phyloP scores from a whole-genome alignment of 306 rosid species.

The Hippophae tibetana region DNA sequence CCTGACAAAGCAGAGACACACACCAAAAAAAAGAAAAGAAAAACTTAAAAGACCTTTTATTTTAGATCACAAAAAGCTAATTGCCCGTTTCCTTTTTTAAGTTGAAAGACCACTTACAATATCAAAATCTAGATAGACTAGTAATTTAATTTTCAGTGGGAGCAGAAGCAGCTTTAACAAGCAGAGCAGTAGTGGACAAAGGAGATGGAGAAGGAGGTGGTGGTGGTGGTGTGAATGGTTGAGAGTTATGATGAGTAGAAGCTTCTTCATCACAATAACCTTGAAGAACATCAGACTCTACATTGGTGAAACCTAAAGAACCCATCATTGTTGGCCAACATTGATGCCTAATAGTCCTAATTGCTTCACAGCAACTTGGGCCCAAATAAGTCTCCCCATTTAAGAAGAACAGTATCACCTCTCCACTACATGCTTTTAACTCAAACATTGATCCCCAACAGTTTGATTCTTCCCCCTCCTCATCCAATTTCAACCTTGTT shows the following conservation, averaged over 20 bases:
- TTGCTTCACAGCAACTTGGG: slow-evolving; percentile 43
- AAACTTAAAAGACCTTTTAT: no score
- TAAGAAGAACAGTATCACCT: slow-evolving; percentile 47
- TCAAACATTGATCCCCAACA: slow-evolving; percentile 57
- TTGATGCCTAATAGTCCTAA: slow-evolving; percentile 34
- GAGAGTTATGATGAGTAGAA: slow-evolving; percentile 1
- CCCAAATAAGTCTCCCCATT: slow-evolving; percentile 52
- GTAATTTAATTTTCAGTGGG: neutral
- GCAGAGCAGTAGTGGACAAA: neutral
- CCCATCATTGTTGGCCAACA: slow-evolving; percentile 61
- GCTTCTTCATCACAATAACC: slow-evolving; percentile 39
- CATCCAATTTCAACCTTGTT: slow-evolving; percentile 33
- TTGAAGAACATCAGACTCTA: slow-evolving; percentile 44
- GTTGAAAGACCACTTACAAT: no score
- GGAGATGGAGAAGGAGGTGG: slow-evolving; percentile 10
- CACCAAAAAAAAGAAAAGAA: no score
- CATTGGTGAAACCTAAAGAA: slow-evolving; percentile 45
- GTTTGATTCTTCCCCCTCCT: slow-evolving; percentile 29
- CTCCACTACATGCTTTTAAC: slow-evolving; percentile 52
- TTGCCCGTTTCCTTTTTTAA: no score
- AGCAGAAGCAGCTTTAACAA: neutral
- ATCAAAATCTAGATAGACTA: neutral
- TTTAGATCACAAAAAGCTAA: no score
- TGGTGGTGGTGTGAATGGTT: neutral
- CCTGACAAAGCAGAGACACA: no score